Conservation (phyloP, 2,329 filamentous ascomycete genomes). For the Myriosclerotinia scirpicola region DNA sequence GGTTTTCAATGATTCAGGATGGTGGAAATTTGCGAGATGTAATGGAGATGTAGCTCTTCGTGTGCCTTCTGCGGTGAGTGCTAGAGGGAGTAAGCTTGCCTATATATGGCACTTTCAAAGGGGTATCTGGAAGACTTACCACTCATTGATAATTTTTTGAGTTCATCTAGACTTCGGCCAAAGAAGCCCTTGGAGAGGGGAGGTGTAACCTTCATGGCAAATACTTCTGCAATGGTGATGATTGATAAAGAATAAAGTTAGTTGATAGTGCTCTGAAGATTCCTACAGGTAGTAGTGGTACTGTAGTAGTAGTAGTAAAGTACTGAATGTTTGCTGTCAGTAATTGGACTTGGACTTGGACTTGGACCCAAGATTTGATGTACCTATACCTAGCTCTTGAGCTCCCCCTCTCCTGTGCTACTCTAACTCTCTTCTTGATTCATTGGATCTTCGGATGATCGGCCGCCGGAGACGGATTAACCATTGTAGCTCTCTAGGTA, state of each 20-base stretch:
- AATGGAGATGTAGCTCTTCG: conserved; percentile 63
- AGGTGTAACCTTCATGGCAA: conserved; percentile 51
- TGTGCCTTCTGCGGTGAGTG: conserved; percentile 67
- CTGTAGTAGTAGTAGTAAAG: background rate
- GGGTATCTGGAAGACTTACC: conserved; percentile 44
- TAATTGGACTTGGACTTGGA: background rate
- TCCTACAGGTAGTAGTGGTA: background rate
- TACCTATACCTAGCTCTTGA: background rate
- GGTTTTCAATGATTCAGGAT: conserved; percentile 47
- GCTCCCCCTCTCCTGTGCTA: background rate
- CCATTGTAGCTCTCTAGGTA: background rate
- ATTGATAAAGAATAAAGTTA: background rate
- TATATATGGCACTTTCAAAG: conserved; percentile 22
- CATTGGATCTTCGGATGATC: background rate
- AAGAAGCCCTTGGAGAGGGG: conserved; percentile 54
- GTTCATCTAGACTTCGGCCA: conserved; percentile 59
- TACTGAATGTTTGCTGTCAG: background rate
- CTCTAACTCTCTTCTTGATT: background rate
- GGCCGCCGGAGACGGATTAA: background rate
- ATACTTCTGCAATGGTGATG: background rate
- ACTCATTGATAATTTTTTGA: conserved; percentile 56
- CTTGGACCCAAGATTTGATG: background rate
- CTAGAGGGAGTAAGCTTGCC: conserved; percentile 45
- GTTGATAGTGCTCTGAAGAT: background rate
- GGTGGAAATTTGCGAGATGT: conserved; percentile 63